A percentile compares a stretch with the other conserved stretches of the same genome.
phyloP scores from a whole-genome alignment of 116 monocot genomes.

The Phalaenopsis hybrid region DNA sequence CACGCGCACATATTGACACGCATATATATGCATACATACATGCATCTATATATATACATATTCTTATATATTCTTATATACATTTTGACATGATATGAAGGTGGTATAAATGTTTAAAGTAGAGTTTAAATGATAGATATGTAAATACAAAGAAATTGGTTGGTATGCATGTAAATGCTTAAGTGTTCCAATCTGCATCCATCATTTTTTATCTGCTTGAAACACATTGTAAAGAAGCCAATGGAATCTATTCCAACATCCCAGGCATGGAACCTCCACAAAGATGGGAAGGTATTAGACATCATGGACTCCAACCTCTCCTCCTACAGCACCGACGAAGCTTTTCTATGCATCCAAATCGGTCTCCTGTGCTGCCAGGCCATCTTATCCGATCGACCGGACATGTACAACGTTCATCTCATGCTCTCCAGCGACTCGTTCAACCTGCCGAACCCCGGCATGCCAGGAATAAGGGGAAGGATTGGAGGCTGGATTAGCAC shows the following conservation, averaged over 20 bases:
- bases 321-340: slow-evolving; percentile 25
- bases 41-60: too few relatives aligned
- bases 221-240: background rate
- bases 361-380: slow-evolving; percentile 65
- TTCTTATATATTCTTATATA: too few relatives aligned
- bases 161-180: too few relatives aligned
- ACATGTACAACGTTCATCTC: slow-evolving; percentile 48
- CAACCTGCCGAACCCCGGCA: slow-evolving; percentile 44
- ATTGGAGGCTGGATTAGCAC: slow-evolving; percentile 23
- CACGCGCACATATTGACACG: too few relatives aligned
- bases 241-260: background rate
- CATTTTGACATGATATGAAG: too few relatives aligned
- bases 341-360: slow-evolving; percentile 47
- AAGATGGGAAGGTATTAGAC: slow-evolving; percentile 35
- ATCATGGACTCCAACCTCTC: slow-evolving; percentile 40
- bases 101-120: too few relatives aligned
- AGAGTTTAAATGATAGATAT: too few relatives aligned
- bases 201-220: too few relatives aligned
- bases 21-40: too few relatives aligned
- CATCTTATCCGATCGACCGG: slow-evolving; percentile 40
- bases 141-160: too few relatives aligned
- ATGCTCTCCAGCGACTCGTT: slow-evolving; percentile 61
- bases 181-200: too few relatives aligned
- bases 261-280: slow-evolving; percentile 58
- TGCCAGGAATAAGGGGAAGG: slow-evolving; percentile 51